Conservation (phyloP, 2,329 filamentous ascomycete species). For the Talaromyces pinophilus region DNA sequence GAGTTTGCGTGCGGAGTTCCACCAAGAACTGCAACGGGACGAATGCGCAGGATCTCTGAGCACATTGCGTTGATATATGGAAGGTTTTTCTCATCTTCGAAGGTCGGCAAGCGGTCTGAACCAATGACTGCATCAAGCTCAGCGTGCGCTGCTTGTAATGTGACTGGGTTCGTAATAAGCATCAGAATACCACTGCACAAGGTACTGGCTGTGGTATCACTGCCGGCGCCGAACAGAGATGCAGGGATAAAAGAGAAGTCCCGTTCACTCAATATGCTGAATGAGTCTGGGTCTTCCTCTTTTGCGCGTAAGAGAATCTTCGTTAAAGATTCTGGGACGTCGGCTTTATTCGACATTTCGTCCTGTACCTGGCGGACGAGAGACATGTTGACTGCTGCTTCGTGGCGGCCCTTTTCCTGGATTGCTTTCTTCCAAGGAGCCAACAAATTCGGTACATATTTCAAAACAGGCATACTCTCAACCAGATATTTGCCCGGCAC, state of each 20-base stretch:
- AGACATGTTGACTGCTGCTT: conserved; percentile 40
- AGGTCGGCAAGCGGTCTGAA: conserved; percentile 29
- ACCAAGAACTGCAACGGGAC: conserved; percentile 46
- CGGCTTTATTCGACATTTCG: conserved; percentile 32
- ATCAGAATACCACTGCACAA: conserved; percentile 47
- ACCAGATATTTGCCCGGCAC: conserved; percentile 52
- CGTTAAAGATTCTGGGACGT: conserved; percentile 47
- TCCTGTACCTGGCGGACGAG: conserved; percentile 45
- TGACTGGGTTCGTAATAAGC: conserved; percentile 48
- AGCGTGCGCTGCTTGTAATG: conserved; percentile 40
- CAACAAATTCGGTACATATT: conserved; percentile 47
- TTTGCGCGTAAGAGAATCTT: conserved; percentile 48
- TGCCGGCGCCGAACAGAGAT: neutral
- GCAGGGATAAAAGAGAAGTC: conserved; percentile 47
- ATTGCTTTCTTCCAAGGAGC: conserved; percentile 49
- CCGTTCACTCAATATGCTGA: conserved; percentile 42
- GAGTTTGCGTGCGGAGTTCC: conserved; percentile 49
- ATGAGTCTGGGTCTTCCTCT: conserved; percentile 39
- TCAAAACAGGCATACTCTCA: conserved; percentile 49
- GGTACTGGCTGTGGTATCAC: neutral
- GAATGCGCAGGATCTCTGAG: conserved; percentile 33
- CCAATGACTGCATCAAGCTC: conserved; percentile 36
- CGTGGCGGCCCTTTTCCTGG: conserved; percentile 26
- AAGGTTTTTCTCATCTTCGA: conserved; percentile 31
- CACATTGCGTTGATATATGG: conserved; percentile 35